Conservation (phyloP, 2,329 filamentous ascomycete species). For the Exophiala alcalophila region DNA sequence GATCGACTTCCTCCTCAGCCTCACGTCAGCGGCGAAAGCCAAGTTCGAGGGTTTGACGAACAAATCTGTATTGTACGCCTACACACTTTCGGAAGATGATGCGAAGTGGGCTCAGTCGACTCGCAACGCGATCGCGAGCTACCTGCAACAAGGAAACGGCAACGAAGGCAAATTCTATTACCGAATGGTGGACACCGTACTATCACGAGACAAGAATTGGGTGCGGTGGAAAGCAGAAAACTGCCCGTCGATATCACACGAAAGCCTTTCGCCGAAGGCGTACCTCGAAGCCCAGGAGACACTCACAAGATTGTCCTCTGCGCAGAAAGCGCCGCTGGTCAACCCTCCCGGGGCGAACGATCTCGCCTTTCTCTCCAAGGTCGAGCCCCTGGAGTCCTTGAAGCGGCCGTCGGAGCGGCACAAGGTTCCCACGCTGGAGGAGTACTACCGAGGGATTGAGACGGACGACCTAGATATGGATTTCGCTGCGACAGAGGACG, state of each 20-base stretch:
- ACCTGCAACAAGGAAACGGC: constrained; percentile 63
- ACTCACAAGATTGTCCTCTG: constrained; percentile 64
- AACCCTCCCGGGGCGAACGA: constrained; percentile 70
- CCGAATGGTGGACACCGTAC: constrained; percentile 93
- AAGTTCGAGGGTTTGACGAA: constrained; percentile 73
- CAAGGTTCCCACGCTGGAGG: constrained; percentile 65
- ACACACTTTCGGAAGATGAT: constrained; percentile 76
- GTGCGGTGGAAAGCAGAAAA: constrained; percentile 96
- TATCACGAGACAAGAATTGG: constrained; percentile 97
- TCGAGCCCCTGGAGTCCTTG: constrained; percentile 65
- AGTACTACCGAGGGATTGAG: constrained; percentile 70
- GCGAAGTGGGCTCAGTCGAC: constrained; percentile 80
- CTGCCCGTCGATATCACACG: constrained; percentile 79
- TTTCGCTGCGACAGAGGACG: constrained; percentile 66
- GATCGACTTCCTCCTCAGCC: constrained; percentile 89
- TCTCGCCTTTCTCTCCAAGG: constrained; percentile 73
- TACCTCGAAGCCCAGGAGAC: constrained; percentile 68
- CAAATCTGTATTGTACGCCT: constrained; percentile 81
- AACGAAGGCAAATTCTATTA: constrained; percentile 88
- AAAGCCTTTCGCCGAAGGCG: constrained; percentile 65
- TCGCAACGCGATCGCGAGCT: constrained; percentile 74
- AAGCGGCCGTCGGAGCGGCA: constrained; percentile 64
- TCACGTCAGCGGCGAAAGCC: constrained; percentile 77
- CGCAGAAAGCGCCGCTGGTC: constrained; percentile 63
- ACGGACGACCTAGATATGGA: constrained; percentile 82